phyloP scores from a whole-genome alignment of 2,329 filamentous ascomycete species.

The Colletotrichum scovillei region DNA sequence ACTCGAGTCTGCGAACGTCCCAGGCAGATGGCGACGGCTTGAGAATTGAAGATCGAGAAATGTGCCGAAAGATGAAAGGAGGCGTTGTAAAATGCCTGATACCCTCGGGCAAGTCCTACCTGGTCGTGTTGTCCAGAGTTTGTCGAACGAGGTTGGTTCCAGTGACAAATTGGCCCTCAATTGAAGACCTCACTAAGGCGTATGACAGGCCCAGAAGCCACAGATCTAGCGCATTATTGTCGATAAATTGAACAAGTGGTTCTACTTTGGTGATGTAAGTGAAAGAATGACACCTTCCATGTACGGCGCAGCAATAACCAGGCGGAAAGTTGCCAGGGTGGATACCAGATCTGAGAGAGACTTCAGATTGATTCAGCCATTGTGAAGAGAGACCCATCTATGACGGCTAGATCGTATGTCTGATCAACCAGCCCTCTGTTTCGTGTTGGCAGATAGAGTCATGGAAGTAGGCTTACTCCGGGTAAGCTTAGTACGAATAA shows the following conservation, averaged over 20 bases:
- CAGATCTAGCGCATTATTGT: not conserved
- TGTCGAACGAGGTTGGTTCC: not conserved
- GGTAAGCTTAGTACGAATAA: too few relatives aligned
- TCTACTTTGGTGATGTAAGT: not conserved
- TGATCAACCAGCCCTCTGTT: too few relatives aligned
- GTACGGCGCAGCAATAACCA: too few relatives aligned
- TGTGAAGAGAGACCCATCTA: too few relatives aligned
- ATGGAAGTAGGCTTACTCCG: too few relatives aligned
- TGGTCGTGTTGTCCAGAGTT: not conserved
- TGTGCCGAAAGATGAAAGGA: not conserved
- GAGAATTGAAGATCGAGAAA: not conserved
- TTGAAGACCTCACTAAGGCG: not conserved
- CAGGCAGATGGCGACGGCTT: not conserved
- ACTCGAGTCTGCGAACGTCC: too few relatives aligned
- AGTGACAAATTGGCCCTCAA: not conserved
- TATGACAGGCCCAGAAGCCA: not conserved
- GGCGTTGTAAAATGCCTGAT: not conserved
- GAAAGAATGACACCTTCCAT: not conserved
- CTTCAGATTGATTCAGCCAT: too few relatives aligned
- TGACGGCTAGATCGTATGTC: too few relatives aligned
- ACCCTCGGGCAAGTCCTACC: not conserved
- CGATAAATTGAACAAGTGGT: not conserved
- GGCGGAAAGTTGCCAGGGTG: too few relatives aligned
- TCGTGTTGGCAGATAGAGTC: too few relatives aligned
- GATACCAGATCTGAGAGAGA: too few relatives aligned